These are phyloP conservation scores for Aspergillus fijiensis DNA, from an alignment of 2,329 filamentous ascomycete species.

Conservation along the genomic window DNA sequence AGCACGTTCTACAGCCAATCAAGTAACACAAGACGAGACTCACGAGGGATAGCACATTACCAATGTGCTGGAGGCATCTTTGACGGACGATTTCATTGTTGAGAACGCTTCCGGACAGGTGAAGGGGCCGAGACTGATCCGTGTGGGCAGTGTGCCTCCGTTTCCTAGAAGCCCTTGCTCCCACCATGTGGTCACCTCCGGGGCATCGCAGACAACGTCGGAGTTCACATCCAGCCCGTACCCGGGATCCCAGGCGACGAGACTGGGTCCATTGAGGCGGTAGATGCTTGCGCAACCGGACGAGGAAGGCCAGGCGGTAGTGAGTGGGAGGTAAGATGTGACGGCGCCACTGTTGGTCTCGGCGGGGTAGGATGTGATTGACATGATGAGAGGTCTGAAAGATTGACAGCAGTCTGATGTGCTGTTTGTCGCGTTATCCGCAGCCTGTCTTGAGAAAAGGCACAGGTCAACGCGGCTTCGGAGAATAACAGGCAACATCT, in stretches of 20 bases:
- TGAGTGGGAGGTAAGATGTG: constrained; percentile 10
- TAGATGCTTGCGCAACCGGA: constrained; percentile 10
- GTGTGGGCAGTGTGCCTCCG: constrained; percentile 1
- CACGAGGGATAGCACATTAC: constrained; percentile 11
- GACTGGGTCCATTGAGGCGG: constrained; percentile 6
- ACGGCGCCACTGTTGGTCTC: constrained; percentile 2
- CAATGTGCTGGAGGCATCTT: constrained; percentile 8
- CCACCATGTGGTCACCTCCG: constrained; percentile 7
- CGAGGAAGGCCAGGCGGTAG: constrained; percentile 6
- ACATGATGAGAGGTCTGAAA: no score
- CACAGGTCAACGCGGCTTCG: no score
- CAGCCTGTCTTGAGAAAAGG: no score
- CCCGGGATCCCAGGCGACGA: constrained; percentile 8
- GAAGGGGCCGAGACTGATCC: constrained; percentile 8
- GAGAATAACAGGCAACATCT: no score
- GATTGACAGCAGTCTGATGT: no score
- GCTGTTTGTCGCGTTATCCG: no score
- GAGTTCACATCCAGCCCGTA: constrained; percentile 10
- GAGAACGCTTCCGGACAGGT: constrained; percentile 4
- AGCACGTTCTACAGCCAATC: no score
- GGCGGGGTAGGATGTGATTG: not conserved
- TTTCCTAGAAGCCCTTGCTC: constrained; percentile 1
- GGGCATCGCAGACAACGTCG: constrained; percentile 2
- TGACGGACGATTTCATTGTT: constrained; percentile 3
- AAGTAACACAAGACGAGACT: not conserved